These are phyloP conservation scores for Scutellaria galericulata DNA, from an alignment of 257 asterid species.

Conservation along the genomic window DNA sequence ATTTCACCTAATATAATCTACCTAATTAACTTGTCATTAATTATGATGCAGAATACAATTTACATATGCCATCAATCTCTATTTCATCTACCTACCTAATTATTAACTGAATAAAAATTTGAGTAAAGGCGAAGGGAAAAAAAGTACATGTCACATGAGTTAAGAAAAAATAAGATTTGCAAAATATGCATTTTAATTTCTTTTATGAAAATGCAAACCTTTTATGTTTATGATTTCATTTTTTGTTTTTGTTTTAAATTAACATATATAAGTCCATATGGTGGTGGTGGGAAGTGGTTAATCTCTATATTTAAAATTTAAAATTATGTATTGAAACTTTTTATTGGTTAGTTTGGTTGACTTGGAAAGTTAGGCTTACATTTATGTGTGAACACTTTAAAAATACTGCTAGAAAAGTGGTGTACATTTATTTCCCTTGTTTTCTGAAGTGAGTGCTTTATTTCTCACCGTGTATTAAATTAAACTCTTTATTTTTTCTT, in stretches of 20 bases:
- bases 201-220: neutral
- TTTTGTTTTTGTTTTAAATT: neutral
- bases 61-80: too few relatives aligned
- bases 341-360: slow-evolving; percentile 25
- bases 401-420: slow-evolving; percentile 5
- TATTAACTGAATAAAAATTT: too few relatives aligned
- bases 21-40: too few relatives aligned
- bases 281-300: slow-evolving; percentile 7
- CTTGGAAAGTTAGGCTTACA: slow-evolving; percentile 24
- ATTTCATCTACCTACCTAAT: too few relatives aligned
- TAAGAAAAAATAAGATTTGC: too few relatives aligned
- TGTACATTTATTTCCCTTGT: neutral
- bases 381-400: neutral
- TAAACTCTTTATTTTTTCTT: neutral
- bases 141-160: too few relatives aligned
- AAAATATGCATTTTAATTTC: too few relatives aligned
- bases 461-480: neutral
- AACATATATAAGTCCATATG: neutral
- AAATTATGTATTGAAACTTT: neutral
- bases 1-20: too few relatives aligned
- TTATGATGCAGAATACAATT: too few relatives aligned
- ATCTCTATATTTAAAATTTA: slow-evolving; percentile 5
- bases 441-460: neutral
- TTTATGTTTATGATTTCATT: neutral
- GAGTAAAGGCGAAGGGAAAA: too few relatives aligned